Base-by-base conservation (phyloP, 116 monocot genomes). In the Thalassia testudinum region DNA sequence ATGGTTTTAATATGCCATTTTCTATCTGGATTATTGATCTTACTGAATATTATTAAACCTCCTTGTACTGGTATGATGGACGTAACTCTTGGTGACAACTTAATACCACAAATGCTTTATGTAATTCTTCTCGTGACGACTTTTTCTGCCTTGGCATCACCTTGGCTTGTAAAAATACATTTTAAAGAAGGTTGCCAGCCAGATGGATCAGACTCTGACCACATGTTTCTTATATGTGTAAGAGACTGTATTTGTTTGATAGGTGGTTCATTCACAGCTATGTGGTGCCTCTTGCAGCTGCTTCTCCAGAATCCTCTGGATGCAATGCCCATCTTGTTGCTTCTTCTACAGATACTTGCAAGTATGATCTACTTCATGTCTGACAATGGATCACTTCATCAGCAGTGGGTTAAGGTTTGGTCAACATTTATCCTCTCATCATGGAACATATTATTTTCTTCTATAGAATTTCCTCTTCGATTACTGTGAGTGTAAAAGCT, bases 201-300 rank as follows among this genome's bases (percentile, higher is more conserved):
- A 21, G 49, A 52, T 43, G 6, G 38, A 64, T 26, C 24, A 18
- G 8, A 14, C n/a, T n/a, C 40, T 50, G 16, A 42, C 66, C 66
- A 52, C 21, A 7, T 57, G 28, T 43, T 51, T 40, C 0, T 12
- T 7, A 43, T 48, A 23, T 27, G 68, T 30, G 56, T 77, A 49
- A 47, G 27, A 57, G 60, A 75, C 34, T 72, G 73, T 29, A 40
- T 65, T 23, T 84, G 64, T 42, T 37, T 78, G 23, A 76, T 79
- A 69, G 88, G 95, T 44, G 58, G 60, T 22, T 66, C 71, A 16
- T 79, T 65, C 29, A 61, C 53, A 25, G 66, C 69, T 23, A 78
- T 71, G 45, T 95, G 95, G 95, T 84, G 95, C 63, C 76, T 95
- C 65, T 69, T 87, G 23, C 88, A 95, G 50, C 52, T 95, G 43